Evolutionary conservation across 768 basidiomycete genomes (phyloP), one percentile per base, ranked within the genome.

Genomic region (Arthromyces matolae): DNA sequence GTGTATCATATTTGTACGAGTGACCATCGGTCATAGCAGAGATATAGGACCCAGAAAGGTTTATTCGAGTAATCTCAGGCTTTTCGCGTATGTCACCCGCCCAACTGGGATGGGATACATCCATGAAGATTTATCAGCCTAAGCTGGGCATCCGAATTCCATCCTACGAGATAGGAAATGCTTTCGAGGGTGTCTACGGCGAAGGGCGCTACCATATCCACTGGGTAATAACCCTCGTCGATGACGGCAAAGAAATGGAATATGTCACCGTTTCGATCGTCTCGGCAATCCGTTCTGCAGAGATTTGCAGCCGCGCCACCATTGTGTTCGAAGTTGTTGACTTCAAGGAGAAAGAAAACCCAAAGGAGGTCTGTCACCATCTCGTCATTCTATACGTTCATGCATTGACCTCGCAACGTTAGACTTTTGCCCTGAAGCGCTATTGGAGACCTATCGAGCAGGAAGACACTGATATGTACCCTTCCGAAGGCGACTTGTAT

Each of bases 51-150:
- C 42, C 42, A 3, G 3, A 27, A 10, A 22, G 5, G 19, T 47
- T 45, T 13, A 34, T 54, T 38, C 45, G 31, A 13, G 35, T 51
- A 12, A 37, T 54, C 0, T 16, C 42, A 20, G 45, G 40, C 7
- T 34, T 50, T 1, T 35, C 25, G 3, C 8, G 5, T 9, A 40
- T 47, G 31, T 16, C 10, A 2, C 49, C 53, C 3, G 36, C 42
- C 14, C 20, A 42, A 39, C 40, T 54, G 12, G 53, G 53, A 19
- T 54, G 53, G 49, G 44, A 54, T 23, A 39, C 40, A 13, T 13
- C 27, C 0, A 54, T 54, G 53, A 31, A 28, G 22, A 19, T 54
- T 1, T 50, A 47, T 39, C 13, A n/a, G 13, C 58, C 48, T 3
- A 6, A n/a, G 12, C 12, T 8, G 7, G 18, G 22, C 1, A 6